Evolutionary conservation across 2,329 filamentous ascomycete species (phyloP).

Genomic region (Aureobasidium sp.): DNA sequence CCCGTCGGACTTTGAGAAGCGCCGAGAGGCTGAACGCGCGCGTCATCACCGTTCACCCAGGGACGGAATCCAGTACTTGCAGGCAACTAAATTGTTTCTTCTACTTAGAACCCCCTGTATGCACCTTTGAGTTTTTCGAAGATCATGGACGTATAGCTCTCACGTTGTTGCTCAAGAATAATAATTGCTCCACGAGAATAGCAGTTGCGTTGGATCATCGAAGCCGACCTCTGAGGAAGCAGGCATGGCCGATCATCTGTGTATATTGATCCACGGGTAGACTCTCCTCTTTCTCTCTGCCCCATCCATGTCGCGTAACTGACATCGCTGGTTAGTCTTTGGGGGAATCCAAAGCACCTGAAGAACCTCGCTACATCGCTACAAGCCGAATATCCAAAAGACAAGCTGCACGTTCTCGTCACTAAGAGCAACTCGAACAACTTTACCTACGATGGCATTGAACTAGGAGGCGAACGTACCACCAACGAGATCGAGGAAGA

Average conservation of each 20-base stretch:
- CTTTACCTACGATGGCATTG: constrained; percentile 60
- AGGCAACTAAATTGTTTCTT: not conserved
- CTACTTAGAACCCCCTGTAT: not conserved
- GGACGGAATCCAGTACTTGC: not conserved
- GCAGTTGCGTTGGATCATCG: not conserved
- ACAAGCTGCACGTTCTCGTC: constrained; percentile 61
- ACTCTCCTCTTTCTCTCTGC: not conserved
- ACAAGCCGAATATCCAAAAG: constrained; percentile 50
- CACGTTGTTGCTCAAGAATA: not conserved
- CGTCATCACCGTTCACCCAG: not conserved
- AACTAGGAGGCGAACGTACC: constrained; percentile 59
- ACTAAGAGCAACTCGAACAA: constrained; percentile 65
- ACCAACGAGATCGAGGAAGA: constrained; percentile 55
- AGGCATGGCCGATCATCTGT: constrained; percentile 55
- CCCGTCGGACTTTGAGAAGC: not conserved
- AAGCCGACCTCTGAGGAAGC: not conserved
- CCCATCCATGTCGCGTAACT: not conserved
- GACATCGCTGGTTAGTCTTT: constrained; percentile 45
- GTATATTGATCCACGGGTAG: constrained; percentile 70
- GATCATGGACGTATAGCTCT: constrained; percentile 3
- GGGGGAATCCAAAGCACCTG: constrained; percentile 72
- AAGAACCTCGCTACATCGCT: constrained; percentile 58
- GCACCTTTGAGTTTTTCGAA: not conserved
- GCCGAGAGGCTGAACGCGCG: not conserved
- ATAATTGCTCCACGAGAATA: not conserved